phyloP scores from a whole-genome alignment of 495 filamentous ascomycete species.

The Trichoderma asperelloides region DNA sequence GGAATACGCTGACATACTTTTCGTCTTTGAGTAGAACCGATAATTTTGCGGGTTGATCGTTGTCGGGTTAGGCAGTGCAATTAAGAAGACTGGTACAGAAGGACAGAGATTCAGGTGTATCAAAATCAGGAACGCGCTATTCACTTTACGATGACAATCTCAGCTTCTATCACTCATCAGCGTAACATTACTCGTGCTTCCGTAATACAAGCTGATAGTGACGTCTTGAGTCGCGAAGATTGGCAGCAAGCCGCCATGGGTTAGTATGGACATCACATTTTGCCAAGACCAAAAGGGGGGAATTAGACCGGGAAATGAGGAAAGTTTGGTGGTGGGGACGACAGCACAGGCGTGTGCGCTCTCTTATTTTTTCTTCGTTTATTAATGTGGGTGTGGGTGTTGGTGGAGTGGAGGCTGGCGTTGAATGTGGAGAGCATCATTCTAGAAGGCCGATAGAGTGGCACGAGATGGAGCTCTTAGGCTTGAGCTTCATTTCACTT shows the following conservation, averaged over 20 bases:
- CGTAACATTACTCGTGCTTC: too few relatives aligned
- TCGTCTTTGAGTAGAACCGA: too few relatives aligned
- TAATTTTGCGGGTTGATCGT: too few relatives aligned
- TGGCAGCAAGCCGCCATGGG: too few relatives aligned
- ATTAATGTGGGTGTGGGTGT: not conserved
- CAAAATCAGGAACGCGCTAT: not conserved
- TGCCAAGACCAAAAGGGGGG: conserved; percentile 1
- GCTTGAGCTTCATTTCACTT: not conserved
- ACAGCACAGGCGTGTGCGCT: too few relatives aligned
- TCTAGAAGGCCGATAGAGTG: conserved; percentile 5
- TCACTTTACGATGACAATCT: not conserved
- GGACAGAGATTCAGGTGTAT: not conserved
- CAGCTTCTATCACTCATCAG: not conserved
- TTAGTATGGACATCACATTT: not conserved
- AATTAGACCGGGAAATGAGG: not conserved
- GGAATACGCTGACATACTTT: too few relatives aligned
- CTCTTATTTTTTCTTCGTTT: too few relatives aligned
- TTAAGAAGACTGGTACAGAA: not conserved
- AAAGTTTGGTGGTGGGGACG: not conserved
- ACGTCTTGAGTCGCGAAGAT: too few relatives aligned
- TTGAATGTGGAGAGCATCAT: conserved; percentile 5
- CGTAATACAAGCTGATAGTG: too few relatives aligned
- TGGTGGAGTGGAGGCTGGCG: not conserved
- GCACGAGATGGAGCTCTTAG: not conserved
- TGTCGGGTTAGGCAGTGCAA: not conserved